Evolutionary conservation across 2,329 filamentous ascomycete genomes (phyloP), one percentile per base, ranked within the genome.

Genomic region (Ophioceras dolichostomum): DNA sequence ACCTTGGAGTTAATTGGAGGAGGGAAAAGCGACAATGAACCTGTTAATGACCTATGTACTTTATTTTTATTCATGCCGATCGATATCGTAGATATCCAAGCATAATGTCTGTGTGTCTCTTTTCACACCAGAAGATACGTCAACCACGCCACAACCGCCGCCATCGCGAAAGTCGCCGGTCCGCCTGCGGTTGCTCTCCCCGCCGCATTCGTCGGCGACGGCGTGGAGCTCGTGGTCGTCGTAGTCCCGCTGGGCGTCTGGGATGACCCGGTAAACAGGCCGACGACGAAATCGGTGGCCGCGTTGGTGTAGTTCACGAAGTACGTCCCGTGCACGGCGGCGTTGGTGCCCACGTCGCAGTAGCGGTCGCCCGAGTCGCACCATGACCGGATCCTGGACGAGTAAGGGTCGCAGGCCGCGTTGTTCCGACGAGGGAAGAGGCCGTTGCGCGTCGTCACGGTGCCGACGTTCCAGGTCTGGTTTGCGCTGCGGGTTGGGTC

Each of bases 301-400:
- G 44, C 47, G 2, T 32, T 41, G 5, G 43, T 46, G 31, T 52
- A 51, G 27, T 47, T 43, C 30, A 33, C 33, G 30, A 52, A 49
- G 37, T 52, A 52, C 2, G 41, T 42, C 5, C 47, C 44, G 35
- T 52, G 49, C 10, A 45, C 39, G 2, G 20, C 27, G 21, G 38
- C 27, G 18, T 39, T 37, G 30, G 40, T 40, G 18, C 49, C 49
- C 4, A 20, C 27, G 37, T 48, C 49, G 42, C 49, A 52, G 35
- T 47, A 52, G 3, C 45, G 38, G 35, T 52, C 49, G 32, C 45
- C 46, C 1, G 39, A 38, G 32, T 52, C 49, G 34, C 49, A 52
- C 41, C 45, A 52, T 18, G 44, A 46, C 20, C 43, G 40, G 33
- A 52, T 52, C 10, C 32, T 33, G 24, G 37, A 37, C 8, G 42